Evolutionary conservation across 1,284 basidiomycete species (phyloP).

Genomic region (Agroathelia rolfsii): DNA sequence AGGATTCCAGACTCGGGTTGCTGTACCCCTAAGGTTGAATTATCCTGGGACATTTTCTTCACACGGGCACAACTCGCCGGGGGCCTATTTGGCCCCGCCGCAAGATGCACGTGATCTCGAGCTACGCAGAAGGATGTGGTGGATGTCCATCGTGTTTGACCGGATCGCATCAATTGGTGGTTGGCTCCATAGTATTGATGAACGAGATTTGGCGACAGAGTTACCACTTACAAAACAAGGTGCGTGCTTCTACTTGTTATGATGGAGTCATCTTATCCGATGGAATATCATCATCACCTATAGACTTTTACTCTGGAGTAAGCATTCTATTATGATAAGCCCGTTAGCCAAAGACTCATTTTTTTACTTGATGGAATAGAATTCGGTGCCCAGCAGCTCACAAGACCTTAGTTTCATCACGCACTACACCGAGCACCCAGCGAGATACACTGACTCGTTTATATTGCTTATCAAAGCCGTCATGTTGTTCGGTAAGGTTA

Average conservation of each 20-base stretch:
- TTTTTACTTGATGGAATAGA: conserved; percentile 31
- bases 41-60: conserved; percentile 73
- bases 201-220: conserved; percentile 72
- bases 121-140: conserved; percentile 71
- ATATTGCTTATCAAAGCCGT: conserved; percentile 68
- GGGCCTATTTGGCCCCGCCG: conserved; percentile 70
- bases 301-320: too few species aligned
- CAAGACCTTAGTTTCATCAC: conserved; percentile 55
- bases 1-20: conserved; percentile 77
- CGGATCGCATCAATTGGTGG: conserved; percentile 79
- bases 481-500: conserved; percentile 75
- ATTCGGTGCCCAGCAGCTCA: conserved; percentile 53
- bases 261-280: too few species aligned
- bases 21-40: conserved; percentile 70
- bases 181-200: conserved; percentile 78
- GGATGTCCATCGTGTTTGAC: conserved; percentile 80
- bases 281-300: too few species aligned
- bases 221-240: conserved; percentile 67
- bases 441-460: conserved; percentile 71
- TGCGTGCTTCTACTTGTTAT: conserved; percentile 20
- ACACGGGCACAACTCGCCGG: conserved; percentile 54
- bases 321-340: too few species aligned
- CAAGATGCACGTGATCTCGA: conserved; percentile 66
- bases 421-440: conserved; percentile 57
- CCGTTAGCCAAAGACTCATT: too few species aligned